A percentile compares a stretch with the other conserved stretches of the same genome.
These are phyloP conservation scores for Trichophyton verrucosum DNA, from an alignment of 2,329 filamentous ascomycete genomes.

Conservation along the genomic window DNA sequence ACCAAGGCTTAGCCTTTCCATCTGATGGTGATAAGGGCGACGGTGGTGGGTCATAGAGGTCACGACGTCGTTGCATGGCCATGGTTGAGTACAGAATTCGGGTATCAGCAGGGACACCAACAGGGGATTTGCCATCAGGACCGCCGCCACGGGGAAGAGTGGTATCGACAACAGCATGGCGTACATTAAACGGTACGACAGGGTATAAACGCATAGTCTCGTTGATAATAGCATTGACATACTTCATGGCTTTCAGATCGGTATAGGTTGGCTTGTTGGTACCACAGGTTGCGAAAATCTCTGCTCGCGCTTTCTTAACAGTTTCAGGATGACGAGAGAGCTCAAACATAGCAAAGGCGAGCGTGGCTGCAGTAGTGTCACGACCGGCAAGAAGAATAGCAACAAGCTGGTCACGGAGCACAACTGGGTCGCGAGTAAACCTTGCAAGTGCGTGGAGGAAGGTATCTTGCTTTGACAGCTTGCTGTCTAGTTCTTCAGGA, in stretches of 20 bases:
- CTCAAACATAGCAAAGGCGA: conserved; percentile 76
- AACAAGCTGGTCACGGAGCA: conserved; percentile 74
- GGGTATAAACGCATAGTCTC: conserved; percentile 70
- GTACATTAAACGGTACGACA: conserved; percentile 66
- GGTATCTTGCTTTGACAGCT: conserved; percentile 59
- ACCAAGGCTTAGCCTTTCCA: conserved; percentile 22
- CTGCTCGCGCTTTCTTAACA: conserved; percentile 55
- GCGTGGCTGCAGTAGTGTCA: conserved; percentile 72
- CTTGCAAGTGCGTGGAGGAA: conserved; percentile 76
- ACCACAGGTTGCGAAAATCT: conserved; percentile 60
- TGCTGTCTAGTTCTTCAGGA: conserved; percentile 58
- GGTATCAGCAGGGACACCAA: conserved; percentile 38
- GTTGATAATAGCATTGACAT: conserved; percentile 57
- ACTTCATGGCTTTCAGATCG: conserved; percentile 79
- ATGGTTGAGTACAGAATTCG: conserved; percentile 41
- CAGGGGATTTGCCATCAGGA: conserved; percentile 31
- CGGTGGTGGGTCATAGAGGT: conserved; percentile 35
- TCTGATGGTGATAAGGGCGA: background rate
- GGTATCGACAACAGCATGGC: conserved; percentile 59
- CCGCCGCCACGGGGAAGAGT: conserved; percentile 57
- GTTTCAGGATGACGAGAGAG: conserved; percentile 57
- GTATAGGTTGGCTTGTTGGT: conserved; percentile 51
- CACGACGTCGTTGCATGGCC: conserved; percentile 39
- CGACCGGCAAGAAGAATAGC: conserved; percentile 67
- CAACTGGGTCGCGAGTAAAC: conserved; percentile 53